Evolutionary conservation across 2,329 filamentous ascomycete genomes (phyloP), one percentile per base, ranked within the genome.

Genomic region (Lecanicillium sp.): DNA sequence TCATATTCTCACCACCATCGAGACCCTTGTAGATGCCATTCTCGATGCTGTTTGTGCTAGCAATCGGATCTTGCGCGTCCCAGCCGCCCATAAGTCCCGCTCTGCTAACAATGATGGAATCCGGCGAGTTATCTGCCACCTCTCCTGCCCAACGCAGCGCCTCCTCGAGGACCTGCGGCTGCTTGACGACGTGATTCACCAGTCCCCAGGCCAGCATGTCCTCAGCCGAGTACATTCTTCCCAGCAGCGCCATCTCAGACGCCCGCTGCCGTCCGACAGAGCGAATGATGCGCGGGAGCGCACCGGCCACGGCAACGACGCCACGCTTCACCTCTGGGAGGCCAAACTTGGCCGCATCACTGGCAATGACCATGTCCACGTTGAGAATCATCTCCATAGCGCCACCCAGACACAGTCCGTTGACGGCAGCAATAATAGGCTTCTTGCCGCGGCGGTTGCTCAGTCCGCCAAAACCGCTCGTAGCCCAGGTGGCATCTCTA

Each of bases 331-430:
- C 81, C 59, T 88, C 85, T 0, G 85, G 84, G 6, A 89, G 65
- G 2, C 71, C 75, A 53, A 90, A 88, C 18, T 60, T 63, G 0
- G 83, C 81, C 11, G 56, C 47, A 3, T 61, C 54, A 3, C 69
- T 63, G 4, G 84, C 82, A 22, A 89, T 58, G 3, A 87, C 71
- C 41, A 90, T 62, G 63, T 92, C 86, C 46, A 73, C 75, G 59
- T 87, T 87, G 35, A 83, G 65, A 11, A 77, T 71, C 63, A 88
- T 86, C 65, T 90, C 85, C 59, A 84, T 80, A 2, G 84, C 85
- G 38, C 84, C 85, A 27, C 85, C 85, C 33, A 85, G 70, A 42
- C 81, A 84, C 14, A 83, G 65, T 6, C 85, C 85, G 52, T 88
- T 86, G 15, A 89, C 81, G 1, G 84, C 85, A 2, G 79, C 82